Evolutionary conservation across 1,284 basidiomycete genomes (phyloP), one percentile per base, ranked within the genome.

Genomic region (Rhodotorula sp.): DNA sequence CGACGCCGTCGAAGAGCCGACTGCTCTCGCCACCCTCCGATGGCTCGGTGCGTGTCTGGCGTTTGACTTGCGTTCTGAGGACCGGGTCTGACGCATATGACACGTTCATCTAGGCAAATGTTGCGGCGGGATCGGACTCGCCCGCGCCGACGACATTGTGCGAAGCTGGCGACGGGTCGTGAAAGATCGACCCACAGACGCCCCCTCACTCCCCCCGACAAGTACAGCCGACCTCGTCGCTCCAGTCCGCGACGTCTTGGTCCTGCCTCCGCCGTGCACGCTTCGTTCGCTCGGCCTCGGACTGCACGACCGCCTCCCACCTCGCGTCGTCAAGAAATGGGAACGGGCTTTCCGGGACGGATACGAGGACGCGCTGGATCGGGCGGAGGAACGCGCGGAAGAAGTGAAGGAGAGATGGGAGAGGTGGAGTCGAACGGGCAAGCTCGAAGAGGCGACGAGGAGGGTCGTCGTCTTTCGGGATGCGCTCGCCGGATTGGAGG

Each of bases 21-120:
- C 65, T 1, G 70, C 69, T 6, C 48, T 68, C n/a, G 63, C 56
- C 5, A 72, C 70, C 15, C 22, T 76, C 10, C 37, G 64, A 6
- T 74, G 72, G 72, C 62, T 76, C 14, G 75, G 70, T 60, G 42
- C 44, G 62, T 45, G 33, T 20, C 26, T n/a, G 0, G 62, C 17
- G 7, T 29, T 6, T 12, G 22, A 18, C 45, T 1, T 26, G 26
- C 44, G 14, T 54, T 37, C 12, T 14, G 15, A 8, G n/a, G 6
- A 33, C 3, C 29, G 22, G 12, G 33, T 22, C n/a, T 5, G 29
- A 2, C n/a, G 1, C 15, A 6, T 18, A 17, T 37, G 33, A 33
- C 33, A 24, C 37, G 18, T 24, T 29, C 22, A 24, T 0, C 1
- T 57, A 69, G 68, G 68, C 20, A 66, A 72, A 33, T 44, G 29